These are phyloP conservation scores for Venturia nashicola DNA, from an alignment of 2,329 filamentous ascomycete genomes.

Conservation along the genomic window DNA sequence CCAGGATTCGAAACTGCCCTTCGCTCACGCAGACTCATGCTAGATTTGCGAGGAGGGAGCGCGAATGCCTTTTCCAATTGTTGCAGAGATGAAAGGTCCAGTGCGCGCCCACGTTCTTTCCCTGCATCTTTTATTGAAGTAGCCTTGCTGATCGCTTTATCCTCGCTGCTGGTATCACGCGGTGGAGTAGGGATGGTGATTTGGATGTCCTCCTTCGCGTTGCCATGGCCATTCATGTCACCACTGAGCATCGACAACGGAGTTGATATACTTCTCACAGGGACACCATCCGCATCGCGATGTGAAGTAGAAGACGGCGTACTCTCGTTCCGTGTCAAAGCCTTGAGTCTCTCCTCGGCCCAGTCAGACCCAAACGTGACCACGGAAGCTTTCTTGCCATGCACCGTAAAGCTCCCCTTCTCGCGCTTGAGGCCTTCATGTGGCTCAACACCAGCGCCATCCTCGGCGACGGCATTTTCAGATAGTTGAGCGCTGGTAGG, in stretches of 20 bases:
- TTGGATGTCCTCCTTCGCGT: not conserved
- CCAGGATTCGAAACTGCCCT: not conserved
- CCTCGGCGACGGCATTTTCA: slow-evolving; percentile 38
- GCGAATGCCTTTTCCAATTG: not conserved
- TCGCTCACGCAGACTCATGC: slow-evolving; percentile 2
- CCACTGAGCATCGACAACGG: not conserved
- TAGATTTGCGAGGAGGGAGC: not conserved
- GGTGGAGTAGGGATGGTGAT: not conserved
- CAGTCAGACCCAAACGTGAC: slow-evolving; percentile 94
- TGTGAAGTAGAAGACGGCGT: not conserved
- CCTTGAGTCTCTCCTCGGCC: slow-evolving; percentile 38
- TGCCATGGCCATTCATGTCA: not conserved
- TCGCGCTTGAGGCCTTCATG: slow-evolving; percentile 54
- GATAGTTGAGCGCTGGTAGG: slow-evolving; percentile 43
- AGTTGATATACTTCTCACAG: slow-evolving; percentile 1
- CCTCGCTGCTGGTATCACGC: not conserved
- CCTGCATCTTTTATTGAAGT: not conserved
- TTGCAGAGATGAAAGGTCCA: not conserved
- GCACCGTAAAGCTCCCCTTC: slow-evolving; percentile 84
- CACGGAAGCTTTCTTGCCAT: slow-evolving; percentile 95
- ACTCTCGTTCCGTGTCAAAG: slow-evolving; percentile 4
- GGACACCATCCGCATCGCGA: not conserved
- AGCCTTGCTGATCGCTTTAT: not conserved
- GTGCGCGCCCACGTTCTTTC: not conserved
- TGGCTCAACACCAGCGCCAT: slow-evolving; percentile 14